phyloP scores from a whole-genome alignment of 495 filamentous ascomycete genomes.

The Aspergillus avenaceus region DNA sequence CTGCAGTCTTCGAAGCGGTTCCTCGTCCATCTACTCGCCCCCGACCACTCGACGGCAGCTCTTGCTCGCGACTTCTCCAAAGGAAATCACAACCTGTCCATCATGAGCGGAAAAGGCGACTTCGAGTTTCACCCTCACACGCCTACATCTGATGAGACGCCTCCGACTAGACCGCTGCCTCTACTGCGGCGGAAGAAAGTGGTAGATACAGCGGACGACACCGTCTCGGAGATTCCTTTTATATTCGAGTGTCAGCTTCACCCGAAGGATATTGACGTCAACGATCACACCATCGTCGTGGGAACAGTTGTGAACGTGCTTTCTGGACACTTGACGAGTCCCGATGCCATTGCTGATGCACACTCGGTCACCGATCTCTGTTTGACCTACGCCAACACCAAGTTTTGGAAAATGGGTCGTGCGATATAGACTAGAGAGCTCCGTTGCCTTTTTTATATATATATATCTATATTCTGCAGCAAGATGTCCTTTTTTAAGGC shows the following conservation, averaged over 20 bases:
- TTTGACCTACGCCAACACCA: slow-evolving; percentile 43
- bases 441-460: background rate
- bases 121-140: slow-evolving; percentile 33
- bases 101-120: slow-evolving; percentile 27
- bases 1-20: slow-evolving; percentile 46
- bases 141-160: background rate
- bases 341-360: background rate
- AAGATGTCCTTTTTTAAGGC: background rate
- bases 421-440: slow-evolving; percentile 18
- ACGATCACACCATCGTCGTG: slow-evolving; percentile 43
- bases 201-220: background rate
- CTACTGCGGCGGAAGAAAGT: slow-evolving; percentile 21
- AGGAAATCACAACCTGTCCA: slow-evolving; percentile 31
- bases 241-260: slow-evolving; percentile 38
- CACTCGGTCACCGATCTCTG: slow-evolving; percentile 23
- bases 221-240: slow-evolving; percentile 30
- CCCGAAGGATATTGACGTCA: slow-evolving; percentile 34
- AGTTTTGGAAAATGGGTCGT: slow-evolving; percentile 42
- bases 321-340: background rate
- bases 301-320: slow-evolving; percentile 29
- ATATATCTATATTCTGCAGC: background rate
- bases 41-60: slow-evolving; percentile 22
- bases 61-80: slow-evolving; percentile 43
- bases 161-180: slow-evolving; percentile 21
- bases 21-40: slow-evolving; percentile 39